phyloP scores from a whole-genome alignment of 495 filamentous ascomycete species.

The Xylaria intraflava region DNA sequence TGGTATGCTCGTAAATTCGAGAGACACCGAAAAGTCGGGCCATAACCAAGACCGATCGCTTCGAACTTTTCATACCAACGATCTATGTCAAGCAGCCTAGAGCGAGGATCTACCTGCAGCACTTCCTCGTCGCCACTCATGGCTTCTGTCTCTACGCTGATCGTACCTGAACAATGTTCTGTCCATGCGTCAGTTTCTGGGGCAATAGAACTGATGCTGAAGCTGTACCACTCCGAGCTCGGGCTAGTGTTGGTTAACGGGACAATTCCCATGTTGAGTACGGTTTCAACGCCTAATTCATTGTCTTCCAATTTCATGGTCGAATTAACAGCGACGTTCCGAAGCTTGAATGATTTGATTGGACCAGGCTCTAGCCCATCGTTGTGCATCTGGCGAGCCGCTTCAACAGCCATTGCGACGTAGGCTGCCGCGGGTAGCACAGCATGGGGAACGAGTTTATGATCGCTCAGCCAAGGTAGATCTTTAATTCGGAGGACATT shows the following conservation, averaged over 20 bases:
- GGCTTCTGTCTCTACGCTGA: conserved; percentile 9
- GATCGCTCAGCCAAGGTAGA: conserved; percentile 46
- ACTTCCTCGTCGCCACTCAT: neutral
- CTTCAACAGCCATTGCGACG: conserved; percentile 45
- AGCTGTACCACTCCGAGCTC: conserved; percentile 8
- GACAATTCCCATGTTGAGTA: conserved; percentile 6
- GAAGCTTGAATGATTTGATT: conserved; percentile 14
- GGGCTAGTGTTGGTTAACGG: neutral
- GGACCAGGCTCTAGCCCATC: neutral
- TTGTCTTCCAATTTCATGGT: conserved; percentile 26
- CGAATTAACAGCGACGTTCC: conserved; percentile 20
- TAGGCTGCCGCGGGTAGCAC: conserved; percentile 52
- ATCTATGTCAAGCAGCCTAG: neutral
- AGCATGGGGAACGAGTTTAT: conserved; percentile 16
- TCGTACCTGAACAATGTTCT: conserved; percentile 17
- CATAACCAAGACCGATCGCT: conserved; percentile 14
- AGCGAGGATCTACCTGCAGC: neutral
- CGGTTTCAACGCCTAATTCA: conserved; percentile 22
- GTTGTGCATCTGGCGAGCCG: conserved; percentile 17
- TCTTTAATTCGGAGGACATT: conserved; percentile 43
- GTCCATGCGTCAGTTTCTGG: conserved; percentile 9
- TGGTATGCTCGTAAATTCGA: conserved; percentile 8
- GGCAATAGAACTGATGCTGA: conserved; percentile 12
- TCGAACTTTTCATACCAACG: conserved; percentile 14
- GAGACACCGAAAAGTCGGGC: conserved; percentile 16